Evolutionary conservation across 2,329 filamentous ascomycete species (phyloP), one percentile per base, ranked within the genome.

Genomic region (Beauveria scarabaeidicola): DNA sequence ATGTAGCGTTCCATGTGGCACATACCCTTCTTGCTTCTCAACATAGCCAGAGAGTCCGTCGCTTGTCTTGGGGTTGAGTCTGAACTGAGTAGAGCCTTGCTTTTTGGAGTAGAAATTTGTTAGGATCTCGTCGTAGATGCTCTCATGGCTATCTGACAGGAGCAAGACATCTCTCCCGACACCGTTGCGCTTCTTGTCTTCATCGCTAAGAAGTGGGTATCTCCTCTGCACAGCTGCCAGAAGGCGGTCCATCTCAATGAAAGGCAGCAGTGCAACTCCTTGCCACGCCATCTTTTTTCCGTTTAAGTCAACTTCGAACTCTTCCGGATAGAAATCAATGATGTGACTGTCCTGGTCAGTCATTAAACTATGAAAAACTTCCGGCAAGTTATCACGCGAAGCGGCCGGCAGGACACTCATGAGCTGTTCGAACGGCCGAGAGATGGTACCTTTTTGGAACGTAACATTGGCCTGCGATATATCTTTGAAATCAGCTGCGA

Each of bases 211-310:
- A 15, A 90, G 77, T 7, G 88, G 89, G 68, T 97, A 96, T 67
- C 89, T 91, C 64, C 85, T 87, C 52, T 84, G 82, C 77, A 97
- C 93, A 9, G 93, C 93, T 19, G 81, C 80, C 9, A 99, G 78
- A 19, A 99, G 77, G 57, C 92, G 86, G 56, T 87, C 85, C 80
- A 96, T 94, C 67, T 99, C 92, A 67, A 99, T 99, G 72, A 97
- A 99, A 0, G 94, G 94, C 38, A 99, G 80, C 21, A 99, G 78
- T 3, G 91, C 91, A 57, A 99, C 88, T 64, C 94, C 94, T 72
- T 97, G 93, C 94, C 95, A 99, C 0, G 91, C 91, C 75, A 97
- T 95, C 71, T 97, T 99, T 78, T 97, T 97, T 58, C 94, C 94
- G 65, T 99, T 99, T 46, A 97, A 76, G 72, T 99, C 94, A 57